These are phyloP conservation scores for Coemansia guatemalensis DNA, from an alignment of 192 early-diverging fungal species.

Conservation along the genomic window DNA sequence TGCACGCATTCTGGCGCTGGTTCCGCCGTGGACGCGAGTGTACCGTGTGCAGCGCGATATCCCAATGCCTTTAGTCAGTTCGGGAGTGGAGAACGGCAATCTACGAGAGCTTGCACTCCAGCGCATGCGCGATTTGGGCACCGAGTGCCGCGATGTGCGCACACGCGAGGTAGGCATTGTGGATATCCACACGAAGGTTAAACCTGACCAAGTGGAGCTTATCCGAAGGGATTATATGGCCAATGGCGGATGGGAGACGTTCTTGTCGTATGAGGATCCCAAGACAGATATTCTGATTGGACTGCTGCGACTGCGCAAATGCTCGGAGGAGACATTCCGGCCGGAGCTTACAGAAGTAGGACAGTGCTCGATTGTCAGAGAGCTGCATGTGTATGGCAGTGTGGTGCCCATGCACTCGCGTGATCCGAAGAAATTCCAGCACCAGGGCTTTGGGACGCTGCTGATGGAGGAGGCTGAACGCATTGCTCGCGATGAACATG, in stretches of 20 bases:
- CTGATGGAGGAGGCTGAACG: constrained; percentile 99
- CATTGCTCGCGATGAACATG: constrained; percentile 97
- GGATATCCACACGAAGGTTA: constrained; percentile 95
- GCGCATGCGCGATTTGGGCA: constrained; percentile 96
- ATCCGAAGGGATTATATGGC: constrained; percentile 97
- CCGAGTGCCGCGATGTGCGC: constrained; percentile 93
- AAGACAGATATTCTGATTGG: constrained; percentile 96
- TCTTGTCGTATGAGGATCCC: constrained; percentile 97
- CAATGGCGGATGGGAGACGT: constrained; percentile 99
- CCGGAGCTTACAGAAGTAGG: constrained; percentile 80
- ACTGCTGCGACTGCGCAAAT: constrained; percentile 92
- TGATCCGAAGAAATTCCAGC: constrained; percentile 98
- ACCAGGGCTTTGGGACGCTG: constrained; percentile 97
- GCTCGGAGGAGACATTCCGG: constrained; percentile 81
- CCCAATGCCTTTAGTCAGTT: constrained; percentile 98
- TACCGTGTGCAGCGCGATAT: constrained; percentile 99
- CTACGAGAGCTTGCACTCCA: constrained; percentile 91
- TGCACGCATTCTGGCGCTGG: constrained; percentile 90
- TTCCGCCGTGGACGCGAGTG: constrained; percentile 98
- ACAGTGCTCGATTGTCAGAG: constrained; percentile 91
- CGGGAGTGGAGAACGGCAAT: constrained; percentile 98
- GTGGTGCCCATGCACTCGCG: constrained; percentile 95
- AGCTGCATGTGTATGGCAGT: constrained; percentile 97
- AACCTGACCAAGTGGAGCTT: constrained; percentile 92
- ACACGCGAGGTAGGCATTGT: constrained; percentile 98